These are phyloP conservation scores for Periconia digitata DNA, from an alignment of 2,329 filamentous ascomycete genomes.

Conservation along the genomic window DNA sequence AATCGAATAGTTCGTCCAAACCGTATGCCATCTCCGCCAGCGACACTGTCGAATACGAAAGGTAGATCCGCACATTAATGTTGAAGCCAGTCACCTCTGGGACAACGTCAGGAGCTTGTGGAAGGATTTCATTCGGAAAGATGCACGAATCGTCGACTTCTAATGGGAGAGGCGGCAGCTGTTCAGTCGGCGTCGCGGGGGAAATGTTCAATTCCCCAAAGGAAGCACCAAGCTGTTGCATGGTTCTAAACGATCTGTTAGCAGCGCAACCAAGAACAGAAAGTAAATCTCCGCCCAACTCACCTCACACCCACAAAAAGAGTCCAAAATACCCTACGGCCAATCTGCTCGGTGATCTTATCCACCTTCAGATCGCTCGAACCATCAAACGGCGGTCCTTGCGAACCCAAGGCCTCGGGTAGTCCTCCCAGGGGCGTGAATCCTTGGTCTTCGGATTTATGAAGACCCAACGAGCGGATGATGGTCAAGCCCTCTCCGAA, in stretches of 20 bases:
- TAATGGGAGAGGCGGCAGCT: constrained; percentile 75
- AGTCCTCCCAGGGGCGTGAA: constrained; percentile 42
- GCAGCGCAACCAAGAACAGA: constrained; percentile 58
- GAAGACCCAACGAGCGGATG: constrained; percentile 67
- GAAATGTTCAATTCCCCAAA: constrained; percentile 74
- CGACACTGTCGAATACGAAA: constrained; percentile 75
- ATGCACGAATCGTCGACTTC: constrained; percentile 87
- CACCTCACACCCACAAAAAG: constrained; percentile 73
- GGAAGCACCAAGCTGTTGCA: constrained; percentile 74
- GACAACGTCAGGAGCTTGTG: constrained; percentile 67
- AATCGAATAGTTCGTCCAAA: constrained; percentile 72
- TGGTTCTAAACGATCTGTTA: constrained; percentile 58
- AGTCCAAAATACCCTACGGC: constrained; percentile 74
- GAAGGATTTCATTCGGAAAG: constrained; percentile 67
- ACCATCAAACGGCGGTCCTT: constrained; percentile 39
- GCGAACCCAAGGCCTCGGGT: constrained; percentile 36
- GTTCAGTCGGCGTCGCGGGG: constrained; percentile 72
- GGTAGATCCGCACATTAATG: constrained; percentile 74
- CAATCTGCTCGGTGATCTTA: constrained; percentile 55
- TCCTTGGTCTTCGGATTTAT: constrained; percentile 55
- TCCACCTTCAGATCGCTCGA: constrained; percentile 43
- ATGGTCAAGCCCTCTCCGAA: constrained; percentile 72
- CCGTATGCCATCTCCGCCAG: constrained; percentile 84
- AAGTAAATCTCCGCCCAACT: constrained; percentile 67
- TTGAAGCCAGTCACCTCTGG: constrained; percentile 81